A percentile compares a stretch with the other conserved stretches of the same genome.
Conservation (phyloP, 169 alveolate genomes). For the Plasmodium vinckei region DNA sequence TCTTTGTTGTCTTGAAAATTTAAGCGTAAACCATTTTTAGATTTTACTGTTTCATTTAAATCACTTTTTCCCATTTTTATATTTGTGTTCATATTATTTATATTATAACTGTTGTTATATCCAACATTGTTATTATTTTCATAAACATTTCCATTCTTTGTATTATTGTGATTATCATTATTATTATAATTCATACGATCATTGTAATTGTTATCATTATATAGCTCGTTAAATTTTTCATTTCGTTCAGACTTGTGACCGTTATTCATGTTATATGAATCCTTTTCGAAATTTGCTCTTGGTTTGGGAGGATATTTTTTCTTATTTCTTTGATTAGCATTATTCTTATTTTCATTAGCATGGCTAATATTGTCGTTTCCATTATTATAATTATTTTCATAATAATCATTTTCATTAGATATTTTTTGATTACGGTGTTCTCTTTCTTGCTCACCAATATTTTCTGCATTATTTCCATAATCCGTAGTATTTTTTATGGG, state of each 20-base stretch:
- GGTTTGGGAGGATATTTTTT: neutral
- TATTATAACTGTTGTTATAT: constrained; percentile 34
- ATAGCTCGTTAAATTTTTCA: neutral
- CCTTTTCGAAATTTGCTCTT: constrained; percentile 23
- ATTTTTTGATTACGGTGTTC: neutral
- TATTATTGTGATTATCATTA: neutral
- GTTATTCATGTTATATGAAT: constrained; percentile 9
- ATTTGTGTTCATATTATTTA: constrained; percentile 50
- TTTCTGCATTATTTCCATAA: neutral
- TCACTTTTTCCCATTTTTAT: constrained; percentile 63
- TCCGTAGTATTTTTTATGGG: neutral
- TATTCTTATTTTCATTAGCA: neutral
- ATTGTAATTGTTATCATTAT: neutral
- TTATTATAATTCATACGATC: neutral
- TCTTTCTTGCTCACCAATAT: neutral
- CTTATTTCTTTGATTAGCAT: neutral
- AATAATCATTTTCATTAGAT: constrained; percentile 19
- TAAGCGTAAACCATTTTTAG: constrained; percentile 14
- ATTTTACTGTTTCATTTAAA: constrained; percentile 29
- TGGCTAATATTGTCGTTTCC: neutral
- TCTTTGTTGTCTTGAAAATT: constrained; percentile 22
- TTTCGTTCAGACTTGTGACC: neutral
- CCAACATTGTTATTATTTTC: constrained; percentile 3
- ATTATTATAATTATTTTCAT: neutral
- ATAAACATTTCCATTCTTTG: neutral